Evolutionary conservation across 2,329 filamentous ascomycete species (phyloP), one percentile per base, ranked within the genome.

Genomic region (Diaporthe capsici): DNA sequence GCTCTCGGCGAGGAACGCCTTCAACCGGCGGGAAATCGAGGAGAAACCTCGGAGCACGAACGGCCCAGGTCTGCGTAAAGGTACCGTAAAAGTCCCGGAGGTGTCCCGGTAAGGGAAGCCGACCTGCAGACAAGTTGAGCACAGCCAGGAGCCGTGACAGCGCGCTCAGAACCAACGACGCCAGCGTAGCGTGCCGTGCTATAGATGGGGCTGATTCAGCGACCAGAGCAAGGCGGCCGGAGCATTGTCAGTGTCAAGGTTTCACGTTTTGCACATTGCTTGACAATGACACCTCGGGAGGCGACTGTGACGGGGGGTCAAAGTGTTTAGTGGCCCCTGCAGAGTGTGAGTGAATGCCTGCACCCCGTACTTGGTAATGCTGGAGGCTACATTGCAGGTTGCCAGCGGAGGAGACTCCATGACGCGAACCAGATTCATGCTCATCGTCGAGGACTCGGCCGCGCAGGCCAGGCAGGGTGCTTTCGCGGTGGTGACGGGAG

Each of bases 231-330:
- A 68, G 53, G 47, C 12, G 22, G 63, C 7, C 47, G 47, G 31
- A 39, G n/a, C 47, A 37, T 39, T 68, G 34, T 55, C 65, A 70
- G 47, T 70, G 49, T 70, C 65, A 53, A 70, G 34, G 65, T 53
- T 68, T 68, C 65, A 68, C 65, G 49, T 49, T 68, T 39, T 49
- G 17, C 12, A 28, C 47, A 28, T n/a, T 39, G 31, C 34, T 25
- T 68, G 47, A 53, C 65, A 53, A 53, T 39, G 65, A 28, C 65
- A 68, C 65, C 65, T 68, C 65, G 47, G 65, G 65, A 68, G 31
- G 47, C 47, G 47, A 68, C 47, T 53, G 31, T 68, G 65, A 53
- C 34, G 47, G 65, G 34, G 28, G 44, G 63, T 51, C 22, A 25
- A 15, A 15, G 22, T 53, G 47, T 28, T 15, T 55, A 53, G 47